A percentile compares a stretch with the other conserved stretches of the same genome.
Conservation (phyloP, 345 rosid species). For the Eutrema yunnanense region DNA sequence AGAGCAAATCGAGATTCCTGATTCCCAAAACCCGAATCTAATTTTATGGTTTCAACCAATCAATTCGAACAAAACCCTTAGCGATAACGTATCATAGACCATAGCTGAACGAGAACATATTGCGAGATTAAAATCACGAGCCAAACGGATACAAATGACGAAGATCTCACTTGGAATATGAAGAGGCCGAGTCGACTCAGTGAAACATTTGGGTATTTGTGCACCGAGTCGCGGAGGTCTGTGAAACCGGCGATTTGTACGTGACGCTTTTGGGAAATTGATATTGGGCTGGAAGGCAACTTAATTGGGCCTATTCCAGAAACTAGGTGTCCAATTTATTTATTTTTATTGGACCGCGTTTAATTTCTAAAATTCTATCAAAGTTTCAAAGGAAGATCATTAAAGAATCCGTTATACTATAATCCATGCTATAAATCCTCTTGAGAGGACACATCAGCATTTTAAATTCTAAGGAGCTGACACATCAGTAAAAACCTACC, state of each 20-base stretch:
- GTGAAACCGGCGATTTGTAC: neutral
- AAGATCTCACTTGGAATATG: slow-evolving; percentile 17
- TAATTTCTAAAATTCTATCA: no score
- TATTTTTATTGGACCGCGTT: no score
- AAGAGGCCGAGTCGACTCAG: slow-evolving; percentile 22
- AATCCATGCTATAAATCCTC: no score
- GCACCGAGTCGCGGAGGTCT: slow-evolving; percentile 11
- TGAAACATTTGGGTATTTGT: neutral
- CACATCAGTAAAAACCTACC: no score
- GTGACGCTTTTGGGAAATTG: neutral
- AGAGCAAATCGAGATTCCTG: neutral
- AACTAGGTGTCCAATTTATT: neutral
- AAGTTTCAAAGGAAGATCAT: no score
- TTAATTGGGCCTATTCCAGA: neutral
- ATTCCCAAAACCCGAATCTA: neutral
- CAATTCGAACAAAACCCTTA: neutral
- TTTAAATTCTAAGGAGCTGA: no score
- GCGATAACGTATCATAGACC: neutral
- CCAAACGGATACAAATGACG: neutral
- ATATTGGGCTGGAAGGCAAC: neutral
- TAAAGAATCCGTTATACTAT: no score
- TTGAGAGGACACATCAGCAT: no score
- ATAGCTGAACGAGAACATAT: neutral
- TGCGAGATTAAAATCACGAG: neutral
- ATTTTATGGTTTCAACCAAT: neutral